These are phyloP conservation scores for Epichloe elymi DNA, from an alignment of 2,329 filamentous ascomycete genomes.

Conservation along the genomic window DNA sequence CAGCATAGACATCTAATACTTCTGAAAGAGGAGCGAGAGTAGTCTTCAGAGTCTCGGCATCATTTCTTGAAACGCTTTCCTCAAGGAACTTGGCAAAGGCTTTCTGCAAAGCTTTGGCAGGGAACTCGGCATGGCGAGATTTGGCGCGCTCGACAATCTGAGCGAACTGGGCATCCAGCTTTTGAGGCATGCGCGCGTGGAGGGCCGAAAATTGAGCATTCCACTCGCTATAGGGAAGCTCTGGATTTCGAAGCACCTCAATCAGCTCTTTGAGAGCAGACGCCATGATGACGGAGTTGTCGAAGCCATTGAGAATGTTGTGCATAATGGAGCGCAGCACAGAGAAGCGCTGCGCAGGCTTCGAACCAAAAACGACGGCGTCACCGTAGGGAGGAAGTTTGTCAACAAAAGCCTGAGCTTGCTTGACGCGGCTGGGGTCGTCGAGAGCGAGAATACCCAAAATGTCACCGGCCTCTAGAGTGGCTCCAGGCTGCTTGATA, in stretches of 20 bases:
- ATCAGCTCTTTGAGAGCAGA: slow-evolving; percentile 75
- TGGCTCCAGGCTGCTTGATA: slow-evolving; percentile 98
- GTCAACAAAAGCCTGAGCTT: slow-evolving; percentile 84
- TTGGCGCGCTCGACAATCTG: slow-evolving; percentile 79
- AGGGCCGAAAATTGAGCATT: slow-evolving; percentile 89
- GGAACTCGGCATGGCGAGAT: slow-evolving; percentile 72
- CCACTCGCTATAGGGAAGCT: slow-evolving; percentile 94
- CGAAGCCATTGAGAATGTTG: slow-evolving; percentile 86
- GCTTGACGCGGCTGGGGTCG: slow-evolving; percentile 91
- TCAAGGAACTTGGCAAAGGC: slow-evolving; percentile 79
- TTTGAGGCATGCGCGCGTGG: slow-evolving; percentile 94
- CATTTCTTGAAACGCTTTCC: slow-evolving; percentile 61
- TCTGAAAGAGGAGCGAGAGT: slow-evolving; percentile 64
- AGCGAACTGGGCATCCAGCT: slow-evolving; percentile 69
- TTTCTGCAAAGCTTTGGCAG: slow-evolving; percentile 75
- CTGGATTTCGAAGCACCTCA: slow-evolving; percentile 76
- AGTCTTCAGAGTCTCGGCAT: slow-evolving; percentile 59
- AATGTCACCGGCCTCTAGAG: slow-evolving; percentile 93
- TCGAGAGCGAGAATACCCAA: slow-evolving; percentile 94
- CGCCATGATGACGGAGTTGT: slow-evolving; percentile 95
- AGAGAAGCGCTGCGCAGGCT: slow-evolving; percentile 78
- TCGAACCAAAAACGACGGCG: slow-evolving; percentile 77
- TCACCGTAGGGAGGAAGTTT: slow-evolving; percentile 78
- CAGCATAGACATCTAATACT: slow-evolving; percentile 67
- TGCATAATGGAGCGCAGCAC: slow-evolving; percentile 64